These are phyloP conservation scores for Phlebiopsis flavidoalba DNA, from an alignment of 768 basidiomycete species.

Conservation along the genomic window DNA sequence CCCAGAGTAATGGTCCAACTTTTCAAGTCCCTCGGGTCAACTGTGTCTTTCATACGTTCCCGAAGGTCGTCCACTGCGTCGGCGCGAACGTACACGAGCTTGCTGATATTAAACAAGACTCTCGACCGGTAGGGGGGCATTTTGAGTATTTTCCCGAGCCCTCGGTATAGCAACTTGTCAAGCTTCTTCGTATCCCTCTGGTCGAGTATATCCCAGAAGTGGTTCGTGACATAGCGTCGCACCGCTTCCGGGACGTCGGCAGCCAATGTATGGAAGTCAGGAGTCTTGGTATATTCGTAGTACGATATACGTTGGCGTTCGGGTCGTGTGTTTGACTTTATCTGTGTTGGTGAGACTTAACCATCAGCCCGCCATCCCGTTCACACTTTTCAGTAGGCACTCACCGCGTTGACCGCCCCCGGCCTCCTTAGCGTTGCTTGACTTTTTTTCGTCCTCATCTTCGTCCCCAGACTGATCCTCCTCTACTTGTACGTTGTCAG, in stretches of 20 bases:
- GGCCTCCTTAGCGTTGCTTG: too few relatives aligned
- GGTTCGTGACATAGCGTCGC: neutral
- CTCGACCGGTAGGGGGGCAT: neutral
- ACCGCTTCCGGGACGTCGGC: neutral
- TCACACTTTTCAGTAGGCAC: too few relatives aligned
- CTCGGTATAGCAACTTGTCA: neutral
- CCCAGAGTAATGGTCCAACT: neutral
- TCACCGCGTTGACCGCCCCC: too few relatives aligned
- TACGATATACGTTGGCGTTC: neutral
- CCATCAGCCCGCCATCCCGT: too few relatives aligned
- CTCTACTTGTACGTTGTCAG: too few relatives aligned
- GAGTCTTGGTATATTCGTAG: neutral
- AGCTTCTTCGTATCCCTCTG: neutral
- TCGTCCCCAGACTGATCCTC: too few relatives aligned
- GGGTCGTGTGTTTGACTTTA: too few relatives aligned
- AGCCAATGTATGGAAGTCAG: neutral
- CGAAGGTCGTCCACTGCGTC: neutral
- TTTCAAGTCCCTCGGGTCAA: neutral
- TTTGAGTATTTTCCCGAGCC: neutral
- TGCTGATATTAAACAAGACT: slow-evolving; percentile 5
- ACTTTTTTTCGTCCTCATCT: too few relatives aligned
- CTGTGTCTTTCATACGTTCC: neutral
- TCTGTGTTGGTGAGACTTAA: too few relatives aligned
- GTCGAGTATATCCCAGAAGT: too few relatives aligned
- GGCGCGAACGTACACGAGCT: slow-evolving; percentile 4